phyloP scores from a whole-genome alignment of 2,329 filamentous ascomycete species.

The Immersiporthe knoxdaviesiana region DNA sequence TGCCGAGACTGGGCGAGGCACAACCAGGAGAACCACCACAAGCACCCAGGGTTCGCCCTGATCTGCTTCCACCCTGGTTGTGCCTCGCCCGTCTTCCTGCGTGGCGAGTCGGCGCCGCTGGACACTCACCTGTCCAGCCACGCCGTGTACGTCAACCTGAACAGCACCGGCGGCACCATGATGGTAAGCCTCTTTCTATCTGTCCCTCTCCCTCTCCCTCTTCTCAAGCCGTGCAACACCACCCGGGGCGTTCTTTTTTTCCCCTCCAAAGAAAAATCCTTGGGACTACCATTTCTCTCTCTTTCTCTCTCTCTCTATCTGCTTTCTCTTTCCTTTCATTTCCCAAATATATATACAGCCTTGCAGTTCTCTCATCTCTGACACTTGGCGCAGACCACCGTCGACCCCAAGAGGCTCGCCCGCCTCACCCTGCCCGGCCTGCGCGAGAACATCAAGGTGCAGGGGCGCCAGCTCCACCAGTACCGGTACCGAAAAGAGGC shows the following conservation, averaged over 20 bases:
- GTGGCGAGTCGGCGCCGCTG: background rate
- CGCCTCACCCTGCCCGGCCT: background rate
- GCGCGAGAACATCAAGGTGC: background rate
- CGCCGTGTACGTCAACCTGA: background rate
- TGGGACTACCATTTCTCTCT: background rate
- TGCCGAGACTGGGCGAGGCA: background rate
- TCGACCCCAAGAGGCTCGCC: background rate
- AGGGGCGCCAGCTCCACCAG: background rate
- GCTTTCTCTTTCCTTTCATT: background rate
- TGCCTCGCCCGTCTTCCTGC: background rate
- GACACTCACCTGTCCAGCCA: background rate
- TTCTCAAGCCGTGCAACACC: background rate
- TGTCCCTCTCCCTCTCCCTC: too few relatives aligned
- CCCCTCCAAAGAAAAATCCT: too few relatives aligned
- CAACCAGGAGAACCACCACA: background rate
- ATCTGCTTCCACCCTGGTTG: background rate
- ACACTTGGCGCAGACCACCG: background rate
- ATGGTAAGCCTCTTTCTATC: too few relatives aligned
- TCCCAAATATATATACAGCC: background rate
- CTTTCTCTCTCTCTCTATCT: background rate
- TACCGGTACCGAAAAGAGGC: background rate
- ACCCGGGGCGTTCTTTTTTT: background rate
- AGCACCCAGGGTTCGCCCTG: background rate
- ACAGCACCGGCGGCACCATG: background rate
- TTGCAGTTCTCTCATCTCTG: background rate